phyloP scores from a whole-genome alignment of 163 green algal genomes.

The Scenedesmus sp. region DNA sequence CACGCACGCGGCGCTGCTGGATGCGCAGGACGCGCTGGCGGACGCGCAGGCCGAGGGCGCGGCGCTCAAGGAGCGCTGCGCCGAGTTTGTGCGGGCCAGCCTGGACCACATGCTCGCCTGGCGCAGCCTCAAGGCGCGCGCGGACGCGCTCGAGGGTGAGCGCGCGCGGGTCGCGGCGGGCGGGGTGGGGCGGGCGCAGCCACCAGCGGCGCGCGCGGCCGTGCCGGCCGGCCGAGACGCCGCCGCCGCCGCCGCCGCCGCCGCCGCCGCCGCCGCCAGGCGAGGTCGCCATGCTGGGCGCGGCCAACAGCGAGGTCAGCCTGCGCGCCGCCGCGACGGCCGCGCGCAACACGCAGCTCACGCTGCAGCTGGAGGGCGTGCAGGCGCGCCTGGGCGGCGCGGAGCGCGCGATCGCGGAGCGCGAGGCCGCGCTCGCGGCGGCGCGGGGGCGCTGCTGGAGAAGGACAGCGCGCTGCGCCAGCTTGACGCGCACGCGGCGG shows the following conservation, averaged over 20 bases:
- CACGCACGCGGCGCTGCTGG: constrained; percentile 29
- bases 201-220: too few relatives aligned
- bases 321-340: constrained; percentile 11
- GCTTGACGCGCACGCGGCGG: constrained; percentile 23
- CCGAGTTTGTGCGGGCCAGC: constrained; percentile 42
- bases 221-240: too few relatives aligned
- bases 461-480: constrained; percentile 31
- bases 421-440: constrained; percentile 9
- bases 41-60: constrained; percentile 17
- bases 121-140: constrained; percentile 32
- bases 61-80: constrained; percentile 27
- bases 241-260: too few relatives aligned
- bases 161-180: neutral
- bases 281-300: constrained; percentile 37
- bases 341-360: constrained; percentile 42
- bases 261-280: neutral
- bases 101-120: constrained; percentile 48
- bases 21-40: constrained; percentile 20
- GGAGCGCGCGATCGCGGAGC: constrained; percentile 21
- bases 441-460: constrained; percentile 20
- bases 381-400: constrained; percentile 4
- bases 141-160: constrained; percentile 40
- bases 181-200: too few relatives aligned
- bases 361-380: constrained; percentile 33
- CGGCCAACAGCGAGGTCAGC: constrained; percentile 38